phyloP scores from a whole-genome alignment of 2,329 filamentous ascomycete genomes.

The Coniosporium tulheliwenetii region DNA sequence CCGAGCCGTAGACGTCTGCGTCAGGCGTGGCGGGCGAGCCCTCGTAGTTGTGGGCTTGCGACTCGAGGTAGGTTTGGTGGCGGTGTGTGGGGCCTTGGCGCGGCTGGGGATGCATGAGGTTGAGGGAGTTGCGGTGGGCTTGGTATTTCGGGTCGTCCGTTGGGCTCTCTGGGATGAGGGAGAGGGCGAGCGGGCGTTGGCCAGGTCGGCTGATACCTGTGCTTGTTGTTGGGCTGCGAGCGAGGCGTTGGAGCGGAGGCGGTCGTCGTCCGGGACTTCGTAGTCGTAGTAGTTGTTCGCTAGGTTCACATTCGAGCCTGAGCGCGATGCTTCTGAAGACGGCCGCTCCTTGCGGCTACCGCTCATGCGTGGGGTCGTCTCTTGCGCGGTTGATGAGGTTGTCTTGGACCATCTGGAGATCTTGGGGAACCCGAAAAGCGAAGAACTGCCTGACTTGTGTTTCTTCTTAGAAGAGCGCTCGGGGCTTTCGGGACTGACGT shows the following conservation, averaged over 20 bases:
- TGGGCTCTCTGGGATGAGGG: slow-evolving; percentile 40
- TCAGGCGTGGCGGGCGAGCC: slow-evolving; percentile 17
- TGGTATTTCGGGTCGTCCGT: slow-evolving; percentile 65
- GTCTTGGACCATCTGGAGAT: slow-evolving; percentile 97
- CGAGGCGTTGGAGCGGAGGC: slow-evolving; percentile 23
- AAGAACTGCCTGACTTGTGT: slow-evolving; percentile 74
- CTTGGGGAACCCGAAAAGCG: slow-evolving; percentile 60
- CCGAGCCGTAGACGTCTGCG: slow-evolving; percentile 32
- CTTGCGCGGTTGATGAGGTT: slow-evolving; percentile 73
- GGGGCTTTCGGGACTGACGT: slow-evolving; percentile 8
- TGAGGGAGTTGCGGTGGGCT: slow-evolving; percentile 65
- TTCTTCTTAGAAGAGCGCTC: slow-evolving; percentile 32
- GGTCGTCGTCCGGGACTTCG: slow-evolving; percentile 43
- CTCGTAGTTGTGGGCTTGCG: slow-evolving; percentile 53
- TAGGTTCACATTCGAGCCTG: slow-evolving; percentile 58
- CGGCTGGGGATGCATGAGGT: slow-evolving; percentile 67
- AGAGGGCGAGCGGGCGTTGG: slow-evolving; percentile 25
- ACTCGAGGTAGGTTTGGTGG: slow-evolving; percentile 59
- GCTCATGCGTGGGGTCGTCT: slow-evolving; percentile 53
- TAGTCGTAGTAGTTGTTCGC: slow-evolving; percentile 41
- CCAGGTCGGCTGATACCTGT: not conserved
- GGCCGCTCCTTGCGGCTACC: slow-evolving; percentile 42
- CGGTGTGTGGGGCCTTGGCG: slow-evolving; percentile 57
- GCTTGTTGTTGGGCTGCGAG: slow-evolving; percentile 6
- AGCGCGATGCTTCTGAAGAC: slow-evolving; percentile 53